phyloP scores from a whole-genome alignment of 331 rosid genomes.

The Phaseolus coccineus region DNA sequence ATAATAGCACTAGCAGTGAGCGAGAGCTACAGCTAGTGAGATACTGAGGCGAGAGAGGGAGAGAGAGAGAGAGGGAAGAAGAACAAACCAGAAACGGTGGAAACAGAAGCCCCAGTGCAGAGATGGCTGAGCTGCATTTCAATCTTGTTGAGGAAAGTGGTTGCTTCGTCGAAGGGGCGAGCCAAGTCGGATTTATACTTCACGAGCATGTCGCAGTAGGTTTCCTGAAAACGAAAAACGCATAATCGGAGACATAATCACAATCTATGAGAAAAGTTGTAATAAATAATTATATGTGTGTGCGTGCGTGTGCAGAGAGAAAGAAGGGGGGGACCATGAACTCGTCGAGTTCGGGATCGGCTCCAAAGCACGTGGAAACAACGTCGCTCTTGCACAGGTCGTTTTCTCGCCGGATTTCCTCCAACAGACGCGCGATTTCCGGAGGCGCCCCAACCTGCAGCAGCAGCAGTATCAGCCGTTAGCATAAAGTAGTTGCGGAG shows the following conservation, averaged over 20 bases:
- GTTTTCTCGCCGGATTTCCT: constrained; percentile 79
- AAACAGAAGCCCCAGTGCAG: constrained; percentile 59
- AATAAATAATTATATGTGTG: background rate
- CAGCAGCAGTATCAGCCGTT: background rate
- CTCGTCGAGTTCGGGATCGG: constrained; percentile 98
- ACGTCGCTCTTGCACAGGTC: constrained; percentile 63
- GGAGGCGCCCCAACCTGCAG: constrained; percentile 96
- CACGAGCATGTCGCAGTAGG: constrained; percentile 80
- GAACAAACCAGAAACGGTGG: constrained; percentile 74
- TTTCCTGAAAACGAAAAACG: constrained; percentile 58
- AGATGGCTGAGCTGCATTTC: constrained; percentile 78
- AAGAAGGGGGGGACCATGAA: constrained; percentile 65
- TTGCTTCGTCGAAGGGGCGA: constrained; percentile 90
- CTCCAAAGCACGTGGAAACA: constrained; percentile 90
- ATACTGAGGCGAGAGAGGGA: constrained; percentile 20
- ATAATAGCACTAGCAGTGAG: constrained; percentile 12
- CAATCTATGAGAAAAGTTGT: constrained; percentile 36
- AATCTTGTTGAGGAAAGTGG: constrained; percentile 78
- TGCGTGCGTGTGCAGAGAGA: constrained; percentile 28
- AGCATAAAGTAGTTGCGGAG: background rate
- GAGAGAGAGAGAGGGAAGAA: constrained; percentile 31
- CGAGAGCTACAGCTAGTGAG: background rate
- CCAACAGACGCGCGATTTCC: constrained; percentile 77
- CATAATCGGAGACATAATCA: constrained; percentile 23
- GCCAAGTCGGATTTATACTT: constrained; percentile 84